Evolutionary conservation across 306 rosid species (phyloP), one percentile per base, ranked within the genome.

Genomic region (Casuarina glauca): DNA sequence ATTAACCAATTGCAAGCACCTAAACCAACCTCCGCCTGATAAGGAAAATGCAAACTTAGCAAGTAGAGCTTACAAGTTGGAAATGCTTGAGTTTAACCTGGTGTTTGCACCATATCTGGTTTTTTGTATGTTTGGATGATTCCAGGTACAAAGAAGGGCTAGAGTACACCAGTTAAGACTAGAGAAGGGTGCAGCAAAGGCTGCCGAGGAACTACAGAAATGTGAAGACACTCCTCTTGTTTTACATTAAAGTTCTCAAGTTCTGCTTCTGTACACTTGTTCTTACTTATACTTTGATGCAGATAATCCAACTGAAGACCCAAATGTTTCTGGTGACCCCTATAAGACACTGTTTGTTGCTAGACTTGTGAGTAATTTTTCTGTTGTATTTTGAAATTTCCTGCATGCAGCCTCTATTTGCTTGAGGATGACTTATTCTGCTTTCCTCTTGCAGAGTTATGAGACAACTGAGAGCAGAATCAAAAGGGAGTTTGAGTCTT

Each of bases 401-500:
- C 48, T 67, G 20, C 74, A 57, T 68, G 73, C 49, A 46, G 12
- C 69, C 43, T 36, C 41, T 50, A 42, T 74, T 62, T 77, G 16
- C 9, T 71, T 57, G 73, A 36, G 58, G 58, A 19, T 76, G 51
- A 78, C 82, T 52, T 53, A 38, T 72, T 44, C 45, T 16, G 20
- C 38, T 70, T 70, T 64, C n/a, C 62, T n/a, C 69, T 70, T 55
- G 86, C 98, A 96, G 99, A 96, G 91, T 83, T 96, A 93, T 51
- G 99, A 96, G 86, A 87, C 94, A 76, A 85, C 91, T 79, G 99
- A 96, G 85, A 93, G 99, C 99, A 87, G 93, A 90, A 84, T 96
- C 82, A 93, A 90, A 90, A 93, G 98, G 93, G 99, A 96, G 90
- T 91, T 96, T 90, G 99, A 96, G 77, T 88, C 93, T 61, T 93